phyloP scores from a whole-genome alignment of 2,329 filamentous ascomycete genomes.

The Coniella vitis region DNA sequence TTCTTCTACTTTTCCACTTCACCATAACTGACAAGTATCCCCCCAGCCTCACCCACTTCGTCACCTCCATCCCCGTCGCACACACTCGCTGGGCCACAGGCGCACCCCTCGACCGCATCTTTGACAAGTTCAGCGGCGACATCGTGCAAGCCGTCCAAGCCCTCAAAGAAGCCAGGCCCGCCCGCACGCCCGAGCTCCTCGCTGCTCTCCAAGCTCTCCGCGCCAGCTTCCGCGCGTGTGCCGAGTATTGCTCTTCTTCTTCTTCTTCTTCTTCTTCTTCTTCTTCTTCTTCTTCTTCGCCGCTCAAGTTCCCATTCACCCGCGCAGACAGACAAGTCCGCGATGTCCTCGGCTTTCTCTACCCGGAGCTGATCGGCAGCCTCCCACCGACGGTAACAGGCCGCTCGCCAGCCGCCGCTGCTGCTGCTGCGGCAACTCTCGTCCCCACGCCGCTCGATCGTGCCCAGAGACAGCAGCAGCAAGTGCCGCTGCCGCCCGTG shows the following conservation, averaged over 20 bases:
- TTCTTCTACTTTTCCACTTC: no score
- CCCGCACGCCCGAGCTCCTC: conserved; percentile 17
- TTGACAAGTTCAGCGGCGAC: conserved; percentile 27
- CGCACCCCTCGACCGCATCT: conserved; percentile 18
- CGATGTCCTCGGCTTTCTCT: conserved; percentile 24
- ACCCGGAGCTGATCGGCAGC: conserved; percentile 18
- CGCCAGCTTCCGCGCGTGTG: conserved; percentile 19
- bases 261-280: no score
- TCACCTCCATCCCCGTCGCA: conserved; percentile 16
- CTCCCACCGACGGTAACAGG: no score
- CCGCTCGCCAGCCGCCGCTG: no score
- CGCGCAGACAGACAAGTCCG: conserved; percentile 26
- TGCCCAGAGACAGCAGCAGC: no score
- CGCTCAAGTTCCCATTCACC: conserved; percentile 21
- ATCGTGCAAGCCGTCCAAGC: conserved; percentile 31
- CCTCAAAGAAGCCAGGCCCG: conserved; percentile 26
- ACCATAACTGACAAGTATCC: conserved; percentile 1
- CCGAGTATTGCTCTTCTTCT: conserved; percentile 23
- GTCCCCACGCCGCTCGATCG: no score
- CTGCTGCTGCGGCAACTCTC: no score
- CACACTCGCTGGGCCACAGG: conserved; percentile 19
- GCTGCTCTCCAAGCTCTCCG: conserved; percentile 18
- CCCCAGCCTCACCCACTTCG: conserved; percentile 23
- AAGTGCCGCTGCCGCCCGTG: not conserved
- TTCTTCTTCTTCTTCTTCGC: not conserved